Percentiles rank a stretch among this genome's conserved stretches.
Conservation (phyloP, 768 basidiomycete species). For the Boletus reticuloceps region DNA sequence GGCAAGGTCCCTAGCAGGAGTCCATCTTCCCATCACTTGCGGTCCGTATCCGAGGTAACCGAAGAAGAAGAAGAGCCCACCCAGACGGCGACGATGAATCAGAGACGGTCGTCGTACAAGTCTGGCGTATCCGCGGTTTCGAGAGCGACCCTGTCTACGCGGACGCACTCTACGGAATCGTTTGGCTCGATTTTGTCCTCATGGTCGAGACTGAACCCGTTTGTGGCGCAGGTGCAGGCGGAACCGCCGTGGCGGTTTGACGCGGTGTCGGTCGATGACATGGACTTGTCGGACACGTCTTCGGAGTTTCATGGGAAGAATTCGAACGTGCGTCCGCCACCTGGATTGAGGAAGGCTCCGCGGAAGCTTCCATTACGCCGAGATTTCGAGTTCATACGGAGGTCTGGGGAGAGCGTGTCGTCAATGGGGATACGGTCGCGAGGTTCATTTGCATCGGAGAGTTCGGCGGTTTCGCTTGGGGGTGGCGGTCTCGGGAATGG, state of each 20-base stretch:
- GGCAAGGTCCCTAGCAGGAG: conserved; percentile 3
- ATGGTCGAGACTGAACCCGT: conserved; percentile 27
- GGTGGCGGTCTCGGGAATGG: conserved; percentile 36
- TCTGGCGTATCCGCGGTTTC: conserved; percentile 21
- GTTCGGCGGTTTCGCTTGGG: conserved; percentile 33
- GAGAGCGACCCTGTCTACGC: conserved; percentile 18
- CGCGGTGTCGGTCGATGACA: conserved; percentile 73
- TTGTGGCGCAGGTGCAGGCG: conserved; percentile 34
- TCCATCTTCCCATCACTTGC: conserved; percentile 20
- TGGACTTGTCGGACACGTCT: conserved; percentile 77
- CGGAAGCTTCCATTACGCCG: conserved; percentile 70
- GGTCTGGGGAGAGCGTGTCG: conserved; percentile 69
- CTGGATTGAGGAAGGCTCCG: conserved; percentile 52
- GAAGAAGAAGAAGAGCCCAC: conserved; percentile 29
- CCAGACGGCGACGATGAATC: conserved; percentile 16
- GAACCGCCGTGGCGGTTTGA: conserved; percentile 61
- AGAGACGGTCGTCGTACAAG: conserved; percentile 19
- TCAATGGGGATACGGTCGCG: conserved; percentile 74
- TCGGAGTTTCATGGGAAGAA: conserved; percentile 46
- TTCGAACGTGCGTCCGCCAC: conserved; percentile 38
- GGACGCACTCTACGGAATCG: conserved; percentile 34
- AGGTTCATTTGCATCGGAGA: conserved; percentile 54
- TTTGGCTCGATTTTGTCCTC: conserved; percentile 34
- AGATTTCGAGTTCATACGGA: conserved; percentile 77
- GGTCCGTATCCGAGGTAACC: conserved; percentile 31